A percentile compares a stretch with the other conserved stretches of the same genome.
Evolutionary conservation across 148 eudicot genomes (phyloP).

Genomic region (Vaccinium corymbosum): DNA sequence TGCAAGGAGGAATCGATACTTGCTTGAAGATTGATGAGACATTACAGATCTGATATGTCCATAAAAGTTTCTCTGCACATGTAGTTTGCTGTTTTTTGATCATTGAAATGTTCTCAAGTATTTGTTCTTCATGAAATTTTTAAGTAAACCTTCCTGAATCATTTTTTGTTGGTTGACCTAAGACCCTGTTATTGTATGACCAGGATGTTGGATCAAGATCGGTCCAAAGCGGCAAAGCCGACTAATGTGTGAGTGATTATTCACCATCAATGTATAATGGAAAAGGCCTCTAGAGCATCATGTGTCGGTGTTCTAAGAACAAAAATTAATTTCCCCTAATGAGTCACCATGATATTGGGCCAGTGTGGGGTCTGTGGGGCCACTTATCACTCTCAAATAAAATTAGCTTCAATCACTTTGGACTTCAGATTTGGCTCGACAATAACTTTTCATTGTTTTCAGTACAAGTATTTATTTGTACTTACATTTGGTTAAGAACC

Average conservation of each 20-base stretch:
- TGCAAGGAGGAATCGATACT: constrained; percentile 78
- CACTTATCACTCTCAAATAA: neutral
- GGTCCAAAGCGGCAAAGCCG: neutral
- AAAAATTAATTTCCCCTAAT: too few species aligned
- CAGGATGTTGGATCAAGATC: neutral
- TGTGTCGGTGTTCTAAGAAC: too few species aligned
- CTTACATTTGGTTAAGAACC: too few species aligned
- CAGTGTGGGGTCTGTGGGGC: neutral
- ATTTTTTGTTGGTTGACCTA: neutral
- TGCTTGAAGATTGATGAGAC: constrained; percentile 59
- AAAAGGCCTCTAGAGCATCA: too few species aligned
- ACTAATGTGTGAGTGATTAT: too few species aligned
- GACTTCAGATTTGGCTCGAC: neutral
- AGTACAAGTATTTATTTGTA: neutral
- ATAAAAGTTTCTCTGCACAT: neutral
- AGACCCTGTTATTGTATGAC: neutral
- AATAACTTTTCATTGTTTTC: neutral
- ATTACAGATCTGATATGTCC: neutral
- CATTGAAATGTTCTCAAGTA: neutral
- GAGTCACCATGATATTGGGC: neutral
- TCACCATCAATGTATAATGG: too few species aligned
- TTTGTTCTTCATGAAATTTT: neutral
- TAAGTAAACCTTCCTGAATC: too few species aligned
- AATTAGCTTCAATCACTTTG: neutral
- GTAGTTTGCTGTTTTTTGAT: neutral